Base-by-base conservation (phyloP, 345 rosid species). In the Mallotus nudiflorus region DNA sequence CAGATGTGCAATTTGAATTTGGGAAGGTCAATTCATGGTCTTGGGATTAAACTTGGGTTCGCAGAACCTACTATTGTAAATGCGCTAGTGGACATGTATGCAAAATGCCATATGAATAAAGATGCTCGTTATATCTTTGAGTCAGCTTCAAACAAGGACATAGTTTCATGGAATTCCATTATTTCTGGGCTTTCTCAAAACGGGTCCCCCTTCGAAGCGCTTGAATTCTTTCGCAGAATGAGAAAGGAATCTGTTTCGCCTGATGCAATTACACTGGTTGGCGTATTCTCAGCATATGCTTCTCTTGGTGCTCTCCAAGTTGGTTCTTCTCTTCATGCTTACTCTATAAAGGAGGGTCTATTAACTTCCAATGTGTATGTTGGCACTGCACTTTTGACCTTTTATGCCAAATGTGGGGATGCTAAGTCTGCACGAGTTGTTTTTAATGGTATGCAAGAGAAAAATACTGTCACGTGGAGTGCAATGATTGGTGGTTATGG, bases 281-380 rank as follows among this genome's bases (percentile, higher is more conserved):
- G 84, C 4, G 63, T 80, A 63, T 78, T 82, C 67, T 73, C 83
- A 65, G 88, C 89, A 55, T 85, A 84, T 75, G 85, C 89, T 37
- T 73, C 71, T 45, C 70, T 73, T 58, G 87, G 89, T 39, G 81
- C 84, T 77, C 71, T 76, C 51, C 77, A 70, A 55, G 77, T 74
- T 2, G 92, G 80, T 60, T 84, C 89, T 55, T 84, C 92, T 14
- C 77, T 93, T 67, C 93, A 91, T 84, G 93, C 87, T 37, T 85
- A 78, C 77, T 77, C 88, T 0, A 45, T 81, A 29, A 93, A 73
- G 75, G 62, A 22, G 22, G 79, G 79, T 15, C 35, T 70, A 11
- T 56, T 65, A 39, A 25, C 68, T 35, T 70, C 66, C 33, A 70
- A 29, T 66, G 27, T 70, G n/a, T 45, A 70, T 63, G 48, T 58